These are phyloP conservation scores for Suillus weaverae DNA, from an alignment of 768 basidiomycete species.

Conservation along the genomic window DNA sequence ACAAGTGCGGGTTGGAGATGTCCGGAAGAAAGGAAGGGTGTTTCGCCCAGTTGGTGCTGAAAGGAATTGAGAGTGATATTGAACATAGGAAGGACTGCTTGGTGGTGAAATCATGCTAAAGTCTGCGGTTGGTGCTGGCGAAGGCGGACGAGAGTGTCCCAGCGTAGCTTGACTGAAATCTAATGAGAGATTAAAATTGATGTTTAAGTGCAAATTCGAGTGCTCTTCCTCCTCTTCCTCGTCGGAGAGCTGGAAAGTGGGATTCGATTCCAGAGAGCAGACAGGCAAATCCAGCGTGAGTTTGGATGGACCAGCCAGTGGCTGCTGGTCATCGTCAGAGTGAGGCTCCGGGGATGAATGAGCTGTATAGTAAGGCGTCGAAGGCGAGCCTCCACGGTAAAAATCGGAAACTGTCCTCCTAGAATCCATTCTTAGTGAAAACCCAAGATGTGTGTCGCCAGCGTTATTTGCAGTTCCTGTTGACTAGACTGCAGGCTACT, in stretches of 20 bases:
- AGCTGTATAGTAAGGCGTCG: conserved; percentile 35
- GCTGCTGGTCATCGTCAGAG: neutral
- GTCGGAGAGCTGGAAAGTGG: neutral
- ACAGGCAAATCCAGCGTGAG: neutral
- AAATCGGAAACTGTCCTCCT: neutral
- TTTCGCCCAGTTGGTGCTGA: conserved; percentile 22
- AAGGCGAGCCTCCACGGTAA: neutral
- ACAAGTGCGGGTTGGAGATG: conserved; percentile 21
- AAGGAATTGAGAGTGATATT: conserved; percentile 33
- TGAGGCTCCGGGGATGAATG: conserved; percentile 32
- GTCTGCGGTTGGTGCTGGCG: conserved; percentile 46
- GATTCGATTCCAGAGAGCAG: neutral
- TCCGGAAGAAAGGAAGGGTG: conserved; percentile 34
- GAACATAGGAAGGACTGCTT: conserved; percentile 34
- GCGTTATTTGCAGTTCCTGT: neutral
- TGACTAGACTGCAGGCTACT: neutral
- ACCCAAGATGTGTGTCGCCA: neutral
- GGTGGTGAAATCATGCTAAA: conserved; percentile 49
- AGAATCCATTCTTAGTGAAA: neutral
- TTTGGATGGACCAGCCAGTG: neutral
- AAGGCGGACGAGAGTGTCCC: conserved; percentile 35
- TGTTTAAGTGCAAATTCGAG: conserved; percentile 25
- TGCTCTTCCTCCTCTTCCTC: conserved; percentile 20
- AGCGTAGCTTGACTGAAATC: conserved; percentile 10
- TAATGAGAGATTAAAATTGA: conserved; percentile 8